Base-by-base conservation (phyloP, 352 stramenopile genomes). In the Pseudoperonospora humuli region DNA sequence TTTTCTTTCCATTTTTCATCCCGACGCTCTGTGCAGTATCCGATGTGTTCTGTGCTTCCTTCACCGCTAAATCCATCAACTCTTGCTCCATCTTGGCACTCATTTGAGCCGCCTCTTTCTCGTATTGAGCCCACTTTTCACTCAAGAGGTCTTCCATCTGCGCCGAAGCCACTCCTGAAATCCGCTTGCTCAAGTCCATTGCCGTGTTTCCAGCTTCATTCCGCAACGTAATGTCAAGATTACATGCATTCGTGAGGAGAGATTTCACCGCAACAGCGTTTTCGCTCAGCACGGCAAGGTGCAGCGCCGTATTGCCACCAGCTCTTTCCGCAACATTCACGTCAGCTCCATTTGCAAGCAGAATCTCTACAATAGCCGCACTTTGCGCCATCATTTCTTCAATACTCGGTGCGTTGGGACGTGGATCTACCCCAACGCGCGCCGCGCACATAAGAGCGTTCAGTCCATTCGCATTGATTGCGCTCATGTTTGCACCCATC, bases 371-470 rank as follows among this genome's bases (percentile, higher is more conserved):
- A 39, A 93, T 82, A 1, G 29, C 42, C 9, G 58, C 62, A 42
- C 73, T 86, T 34, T 67, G 58, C 8, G 52, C 58, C 35, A 54
- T 68, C 53, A 67, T 61, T 14, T 73, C 61, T 2, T 68, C 54
- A 7, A 49, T 43, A 28, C 27, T 54, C 10, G 39, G 40, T 4
- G 42, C 55, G 17, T 54, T 51, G 40, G 46, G 35, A 9, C 48
- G 49, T 20, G 62, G 40, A 15, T 75, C 64, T 25, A 71, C 48
- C 3, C 49, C 64, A n/a, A 84, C 45, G 0, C 76, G 70, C 7
- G 76, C 65, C 33, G 78, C 76, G 17, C 76, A 88, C 75, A 89
- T 87, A 19, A 93, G 68, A 29, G 81, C 62, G n/a, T 70, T 91
- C 53, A 89, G 61, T 9, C 73, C 68, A 25, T 57, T 73, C 8